Conservation (phyloP, 2,329 filamentous ascomycete species). For the Penicillium polonicum region DNA sequence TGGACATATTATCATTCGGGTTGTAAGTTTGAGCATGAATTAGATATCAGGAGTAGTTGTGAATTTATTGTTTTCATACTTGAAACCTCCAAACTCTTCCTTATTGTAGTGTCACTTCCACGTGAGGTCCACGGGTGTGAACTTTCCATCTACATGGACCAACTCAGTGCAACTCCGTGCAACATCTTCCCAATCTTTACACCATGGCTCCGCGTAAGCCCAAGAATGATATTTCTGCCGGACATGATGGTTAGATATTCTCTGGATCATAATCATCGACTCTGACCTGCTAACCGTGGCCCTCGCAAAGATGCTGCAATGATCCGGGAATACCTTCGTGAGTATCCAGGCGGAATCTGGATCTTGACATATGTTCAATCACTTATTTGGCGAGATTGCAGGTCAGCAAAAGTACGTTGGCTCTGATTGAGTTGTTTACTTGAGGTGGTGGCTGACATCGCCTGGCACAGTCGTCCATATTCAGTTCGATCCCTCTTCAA, state of each 20-base stretch:
- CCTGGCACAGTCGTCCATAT: constrained; percentile 50
- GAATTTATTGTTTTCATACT: constrained; percentile 5
- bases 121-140: background rate
- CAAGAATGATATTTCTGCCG: constrained; percentile 33
- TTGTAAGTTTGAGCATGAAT: constrained; percentile 2
- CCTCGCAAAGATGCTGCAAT: constrained; percentile 37
- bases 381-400: constrained; percentile 21
- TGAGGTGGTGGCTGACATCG: constrained; percentile 9
- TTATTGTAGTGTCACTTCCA: constrained; percentile 1
- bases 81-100: background rate
- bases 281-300: constrained; percentile 6
- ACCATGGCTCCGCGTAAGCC: constrained; percentile 43
- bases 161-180: background rate
- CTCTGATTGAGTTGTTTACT: background rate
- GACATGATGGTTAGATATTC: constrained; percentile 33
- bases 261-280: background rate
- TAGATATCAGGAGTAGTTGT: constrained; percentile 20
- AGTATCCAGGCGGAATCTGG: constrained; percentile 21
- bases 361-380: background rate
- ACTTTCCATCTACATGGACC: background rate
- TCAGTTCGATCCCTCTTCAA: constrained; percentile 42
- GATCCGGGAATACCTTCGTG: constrained; percentile 53
- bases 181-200: background rate
- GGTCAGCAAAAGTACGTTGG: constrained; percentile 50
- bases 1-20: constrained; percentile 24